Evolutionary conservation across 768 basidiomycete species (phyloP).

Genomic region (Mycena epipterygia): DNA sequence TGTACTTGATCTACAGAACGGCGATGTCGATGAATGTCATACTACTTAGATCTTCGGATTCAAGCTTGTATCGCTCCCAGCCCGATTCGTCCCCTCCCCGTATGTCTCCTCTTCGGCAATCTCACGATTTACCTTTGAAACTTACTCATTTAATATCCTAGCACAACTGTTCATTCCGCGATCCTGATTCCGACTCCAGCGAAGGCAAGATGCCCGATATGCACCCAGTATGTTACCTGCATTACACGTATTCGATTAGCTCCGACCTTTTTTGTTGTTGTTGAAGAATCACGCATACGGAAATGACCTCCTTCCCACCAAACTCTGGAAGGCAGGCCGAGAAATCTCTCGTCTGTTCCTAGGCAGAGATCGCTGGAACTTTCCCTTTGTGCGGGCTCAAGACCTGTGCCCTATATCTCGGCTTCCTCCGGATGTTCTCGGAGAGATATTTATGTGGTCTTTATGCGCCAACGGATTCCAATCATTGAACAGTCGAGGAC

Average conservation of each 20-base stretch:
- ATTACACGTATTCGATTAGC: neutral
- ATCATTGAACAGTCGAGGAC: neutral
- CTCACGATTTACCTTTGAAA: neutral
- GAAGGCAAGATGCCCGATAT: neutral
- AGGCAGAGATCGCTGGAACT: neutral
- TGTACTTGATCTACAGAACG: neutral
- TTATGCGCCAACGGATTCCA: conserved; percentile 25
- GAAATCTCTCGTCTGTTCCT: conserved; percentile 20
- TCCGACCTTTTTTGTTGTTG: neutral
- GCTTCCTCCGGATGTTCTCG: conserved; percentile 21
- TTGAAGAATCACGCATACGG: neutral
- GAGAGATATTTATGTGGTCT: conserved; percentile 27
- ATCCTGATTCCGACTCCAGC: neutral
- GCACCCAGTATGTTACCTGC: neutral
- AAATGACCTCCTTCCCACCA: neutral
- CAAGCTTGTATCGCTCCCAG: no score
- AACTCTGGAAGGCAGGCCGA: conserved; percentile 19
- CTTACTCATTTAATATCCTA: no score
- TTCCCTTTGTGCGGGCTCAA: conserved; percentile 11
- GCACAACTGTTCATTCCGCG: no score
- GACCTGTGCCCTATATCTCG: conserved; percentile 5
- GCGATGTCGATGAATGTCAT: neutral
- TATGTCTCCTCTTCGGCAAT: neutral
- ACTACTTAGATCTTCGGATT: neutral
- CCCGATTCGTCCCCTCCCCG: neutral